Base-by-base conservation (phyloP, 441 rosid genomes). In the Metrosideros polymorpha region DNA sequence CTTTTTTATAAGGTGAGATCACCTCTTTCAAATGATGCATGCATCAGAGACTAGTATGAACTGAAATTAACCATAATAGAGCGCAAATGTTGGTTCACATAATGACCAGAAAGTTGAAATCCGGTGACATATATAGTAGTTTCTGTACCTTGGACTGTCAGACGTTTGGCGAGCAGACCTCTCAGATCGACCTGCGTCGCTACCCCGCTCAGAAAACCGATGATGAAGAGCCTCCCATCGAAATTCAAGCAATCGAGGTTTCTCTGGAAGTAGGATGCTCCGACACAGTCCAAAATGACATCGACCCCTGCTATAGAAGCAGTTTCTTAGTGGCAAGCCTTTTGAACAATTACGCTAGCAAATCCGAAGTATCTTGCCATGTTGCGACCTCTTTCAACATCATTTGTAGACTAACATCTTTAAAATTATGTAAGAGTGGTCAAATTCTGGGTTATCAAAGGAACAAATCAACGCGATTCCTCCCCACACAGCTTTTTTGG, bases 261-360 rank as follows among this genome's bases (percentile, higher is more conserved):
- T 85, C 57, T 90, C 89, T 95, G 94, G 71, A 97, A 85, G 90
- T 96, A 97, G 76, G 97, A 85, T 51, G 97, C 99, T 71, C 98
- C 98, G 6, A 97, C 43, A 85, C 95, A 92, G 89, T 97, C 98
- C 92, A 97, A 90, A 89, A 96, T 94, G 49, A 94, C 98, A 83
- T 96, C 97, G 55, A 96, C 97, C 9, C 96, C 97, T 95, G 93
- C 85, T 85, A 86, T 84, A 42, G 30, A 35, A 63, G 79, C 79
- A 86, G 24, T 49, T 42, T 83, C 24, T 39, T 7, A 18, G 84
- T 52, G 2, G 57, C 45, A n/a, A 83, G 51, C 39, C 84, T 50
- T 52, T 32, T 6, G 29, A 30, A 83, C 29, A 39, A 12, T 30
- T 83, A 55, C 15, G n/a, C 24, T 13, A 47, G 54, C 86, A 1